Base-by-base conservation (phyloP, 2,329 filamentous ascomycete genomes). In the Cytospora mali region DNA sequence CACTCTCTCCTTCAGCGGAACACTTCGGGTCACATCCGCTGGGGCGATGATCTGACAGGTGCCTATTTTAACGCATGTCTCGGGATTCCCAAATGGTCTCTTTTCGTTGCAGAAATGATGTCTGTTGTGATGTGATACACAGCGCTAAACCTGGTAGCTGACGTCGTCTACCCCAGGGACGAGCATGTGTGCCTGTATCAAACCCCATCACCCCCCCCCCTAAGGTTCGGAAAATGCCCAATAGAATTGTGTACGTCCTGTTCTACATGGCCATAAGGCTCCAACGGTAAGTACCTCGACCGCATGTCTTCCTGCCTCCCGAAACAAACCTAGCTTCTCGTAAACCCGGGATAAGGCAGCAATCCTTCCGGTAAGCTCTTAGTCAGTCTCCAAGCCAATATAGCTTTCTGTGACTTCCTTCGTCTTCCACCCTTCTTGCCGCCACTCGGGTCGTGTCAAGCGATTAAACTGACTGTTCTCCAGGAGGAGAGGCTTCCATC, bases 31-130 rank as follows among this genome's bases (percentile, higher is more conserved):
- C 53, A 42, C 25, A 50, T 49, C 29, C 58, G 52, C 49, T n/a
- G 54, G 33, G 58, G 62, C 33, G 31, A 51, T 28, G 39, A 33
- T 31, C 58, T 55, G 49, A 55, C 48, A 55, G 53, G 58, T 50
- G 46, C 23, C 39, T 50, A 31, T 56, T 64, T 58, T 28, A 51
- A 50, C 48, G 25, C 27, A 25, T 23, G 57, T 42, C 23, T 57
- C 9, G n/a, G 23, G n/a, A 31, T 16, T 25, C n/a, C n/a, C 52
- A 27, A 57, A 42, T 54, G 58, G 58, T 33, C 28, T 53, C 23
- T 39, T 14, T 10, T 42, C 53, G 55, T 42, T 31, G 53, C 55
- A 48, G 59, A 58, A 50, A 25, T 46, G 25, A 39, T 60, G 14
- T 63, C 57, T 50, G 29, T 42, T 60, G 56, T 55, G 49, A 29